phyloP scores from a whole-genome alignment of 2,329 filamentous ascomycete genomes.

The Aspergillus versicolor region DNA sequence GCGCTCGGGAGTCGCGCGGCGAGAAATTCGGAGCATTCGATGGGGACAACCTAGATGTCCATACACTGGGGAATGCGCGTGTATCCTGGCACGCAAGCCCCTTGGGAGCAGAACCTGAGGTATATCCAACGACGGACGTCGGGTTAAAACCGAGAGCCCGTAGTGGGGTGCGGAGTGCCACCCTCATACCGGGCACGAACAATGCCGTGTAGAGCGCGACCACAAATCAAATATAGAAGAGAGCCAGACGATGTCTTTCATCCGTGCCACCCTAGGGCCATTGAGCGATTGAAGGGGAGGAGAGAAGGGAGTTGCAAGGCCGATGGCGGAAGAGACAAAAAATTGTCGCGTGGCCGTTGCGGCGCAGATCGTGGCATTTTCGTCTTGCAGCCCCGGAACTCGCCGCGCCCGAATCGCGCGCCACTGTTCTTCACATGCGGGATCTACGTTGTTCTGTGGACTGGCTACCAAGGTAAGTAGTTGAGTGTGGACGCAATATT shows the following conservation, averaged over 20 bases:
- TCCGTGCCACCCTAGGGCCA: conserved; percentile 9
- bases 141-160: conserved; percentile 31
- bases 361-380: conserved; percentile 12
- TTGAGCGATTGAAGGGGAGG: conserved; percentile 1
- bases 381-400: not conserved
- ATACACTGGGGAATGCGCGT: not conserved
- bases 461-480: not conserved
- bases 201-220: conserved; percentile 18
- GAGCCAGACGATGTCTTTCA: conserved; percentile 5
- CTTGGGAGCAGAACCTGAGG: conserved; percentile 18
- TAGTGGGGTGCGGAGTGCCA: conserved; percentile 32
- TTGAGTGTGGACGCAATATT: not conserved
- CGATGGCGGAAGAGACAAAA: conserved; percentile 9
- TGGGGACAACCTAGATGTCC: not conserved
- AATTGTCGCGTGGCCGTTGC: conserved; percentile 12
- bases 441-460: not conserved
- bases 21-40: not conserved
- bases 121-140: conserved; percentile 27
- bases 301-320: not conserved
- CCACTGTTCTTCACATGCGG: not conserved
- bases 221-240: conserved; percentile 8
- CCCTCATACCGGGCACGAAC: conserved; percentile 33
- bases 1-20: conserved; percentile 1
- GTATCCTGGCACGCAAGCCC: conserved; percentile 1
- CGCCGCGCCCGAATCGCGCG: not conserved